Percentiles rank a stretch among this genome's conserved stretches.
Conservation (phyloP, 2,329 filamentous ascomycete genomes). For the Rhynchosporium secalis region DNA sequence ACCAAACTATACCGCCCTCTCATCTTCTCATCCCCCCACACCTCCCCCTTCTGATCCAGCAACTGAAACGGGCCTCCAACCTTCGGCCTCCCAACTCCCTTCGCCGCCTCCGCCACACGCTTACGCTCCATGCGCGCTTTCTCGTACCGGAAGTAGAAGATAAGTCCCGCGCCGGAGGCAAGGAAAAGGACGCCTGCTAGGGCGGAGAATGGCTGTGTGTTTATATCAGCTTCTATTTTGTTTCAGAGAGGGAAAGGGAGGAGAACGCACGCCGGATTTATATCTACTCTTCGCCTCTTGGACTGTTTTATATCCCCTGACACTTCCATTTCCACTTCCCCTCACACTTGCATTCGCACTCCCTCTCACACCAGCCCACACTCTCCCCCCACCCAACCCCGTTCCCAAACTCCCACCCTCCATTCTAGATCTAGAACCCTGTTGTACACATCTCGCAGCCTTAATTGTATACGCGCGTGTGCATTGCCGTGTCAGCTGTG, state of each 20-base stretch:
- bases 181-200: slow-evolving; percentile 87
- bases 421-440: not conserved
- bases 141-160: slow-evolving; percentile 90
- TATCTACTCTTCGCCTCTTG: slow-evolving; percentile 34
- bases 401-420: not conserved
- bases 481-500: not conserved
- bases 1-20: slow-evolving; percentile 83
- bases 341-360: not conserved
- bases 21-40: slow-evolving; percentile 77
- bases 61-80: slow-evolving; percentile 86
- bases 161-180: slow-evolving; percentile 70
- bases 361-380: not conserved
- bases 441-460: not conserved
- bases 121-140: slow-evolving; percentile 89
- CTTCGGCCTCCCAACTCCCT: slow-evolving; percentile 89
- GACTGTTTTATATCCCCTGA: slow-evolving; percentile 38
- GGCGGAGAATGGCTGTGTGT: slow-evolving; percentile 80
- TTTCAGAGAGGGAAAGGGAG: not conserved
- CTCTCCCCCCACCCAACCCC: not conserved
- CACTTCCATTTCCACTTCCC: not conserved
- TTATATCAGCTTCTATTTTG: not conserved
- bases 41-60: slow-evolving; percentile 76
- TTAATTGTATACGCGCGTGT: not conserved
- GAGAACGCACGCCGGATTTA: slow-evolving; percentile 28
- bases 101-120: slow-evolving; percentile 85